Percentiles rank a stretch among this genome's conserved stretches.
These are phyloP conservation scores for Rosa persica DNA, from an alignment of 306 rosid species.

Conservation along the genomic window DNA sequence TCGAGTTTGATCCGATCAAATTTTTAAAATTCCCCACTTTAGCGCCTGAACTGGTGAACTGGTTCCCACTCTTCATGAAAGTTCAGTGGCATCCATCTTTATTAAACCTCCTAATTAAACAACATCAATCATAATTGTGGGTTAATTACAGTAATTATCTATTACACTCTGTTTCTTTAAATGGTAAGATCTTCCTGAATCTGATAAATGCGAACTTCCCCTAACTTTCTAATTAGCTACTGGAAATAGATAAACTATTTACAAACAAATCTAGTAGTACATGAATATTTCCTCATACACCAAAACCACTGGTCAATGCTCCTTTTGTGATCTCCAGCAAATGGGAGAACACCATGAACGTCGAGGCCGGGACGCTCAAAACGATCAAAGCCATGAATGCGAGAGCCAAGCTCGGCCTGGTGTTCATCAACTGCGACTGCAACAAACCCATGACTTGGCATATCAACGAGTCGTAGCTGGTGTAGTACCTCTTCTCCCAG, in stretches of 20 bases:
- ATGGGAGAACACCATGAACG: constrained; percentile 26
- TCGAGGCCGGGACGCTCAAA: constrained; percentile 38
- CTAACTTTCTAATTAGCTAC: not conserved
- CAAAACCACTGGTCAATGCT: not conserved
- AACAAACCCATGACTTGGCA: constrained; percentile 48
- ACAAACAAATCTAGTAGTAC: not conserved
- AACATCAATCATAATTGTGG: too few species aligned
- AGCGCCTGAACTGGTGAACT: too few species aligned
- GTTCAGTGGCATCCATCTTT: too few species aligned
- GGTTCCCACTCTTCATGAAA: too few species aligned
- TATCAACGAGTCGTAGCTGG: constrained; percentile 35
- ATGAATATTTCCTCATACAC: not conserved
- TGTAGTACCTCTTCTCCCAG: constrained; percentile 55
- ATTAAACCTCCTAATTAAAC: too few species aligned
- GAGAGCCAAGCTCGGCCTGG: constrained; percentile 48
- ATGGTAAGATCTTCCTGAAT: too few species aligned
- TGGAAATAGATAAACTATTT: not conserved
- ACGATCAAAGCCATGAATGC: constrained; percentile 29
- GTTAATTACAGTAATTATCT: too few species aligned
- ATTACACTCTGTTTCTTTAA: too few species aligned
- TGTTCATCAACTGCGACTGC: constrained; percentile 50
- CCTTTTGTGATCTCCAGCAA: constrained; percentile 22
- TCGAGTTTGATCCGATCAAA: too few species aligned
- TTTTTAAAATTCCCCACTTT: too few species aligned
- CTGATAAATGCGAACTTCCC: too few species aligned